Evolutionary conservation across 768 basidiomycete genomes (phyloP).

Genomic region (Cantharellus anzutake): DNA sequence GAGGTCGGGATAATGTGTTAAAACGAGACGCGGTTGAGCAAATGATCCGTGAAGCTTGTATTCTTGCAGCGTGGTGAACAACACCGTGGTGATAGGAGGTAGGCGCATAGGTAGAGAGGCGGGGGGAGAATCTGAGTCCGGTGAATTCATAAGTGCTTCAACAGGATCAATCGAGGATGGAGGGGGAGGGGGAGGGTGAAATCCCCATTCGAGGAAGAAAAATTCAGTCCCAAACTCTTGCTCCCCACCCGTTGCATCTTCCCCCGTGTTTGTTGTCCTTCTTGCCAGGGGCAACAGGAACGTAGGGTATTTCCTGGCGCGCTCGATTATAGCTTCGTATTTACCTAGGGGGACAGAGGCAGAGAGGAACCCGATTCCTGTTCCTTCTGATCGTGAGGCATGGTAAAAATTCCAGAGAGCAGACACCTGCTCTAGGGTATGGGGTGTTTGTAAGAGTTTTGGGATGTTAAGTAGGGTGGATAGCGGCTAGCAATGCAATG

Average conservation of each 20-base stretch:
- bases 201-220: slow-evolving; percentile 78
- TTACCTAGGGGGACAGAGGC: slow-evolving; percentile 55
- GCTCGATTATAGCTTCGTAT: slow-evolving; percentile 48
- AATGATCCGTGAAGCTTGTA: slow-evolving; percentile 72
- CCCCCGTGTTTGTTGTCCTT: slow-evolving; percentile 3
- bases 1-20: slow-evolving; percentile 87
- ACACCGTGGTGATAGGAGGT: slow-evolving; percentile 35
- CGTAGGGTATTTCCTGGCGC: slow-evolving; percentile 46
- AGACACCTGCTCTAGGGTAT: slow-evolving; percentile 54
- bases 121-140: slow-evolving; percentile 23
- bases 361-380: slow-evolving; percentile 69
- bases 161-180: slow-evolving; percentile 21
- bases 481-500: too few relatives aligned
- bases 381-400: slow-evolving; percentile 54
- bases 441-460: slow-evolving; percentile 43
- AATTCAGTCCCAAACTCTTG: slow-evolving; percentile 44
- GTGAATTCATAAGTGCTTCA: neutral
- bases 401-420: slow-evolving; percentile 86
- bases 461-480: slow-evolving; percentile 62
- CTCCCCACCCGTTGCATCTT: slow-evolving; percentile 16
- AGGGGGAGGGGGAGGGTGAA: slow-evolving; percentile 49
- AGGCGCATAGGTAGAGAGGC: slow-evolving; percentile 26
- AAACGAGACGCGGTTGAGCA: slow-evolving; percentile 76
- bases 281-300: slow-evolving; percentile 76
- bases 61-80: slow-evolving; percentile 87